Evolutionary conservation across 768 basidiomycete species (phyloP), one percentile per base, ranked within the genome.

Genomic region (Boletus sp.): DNA sequence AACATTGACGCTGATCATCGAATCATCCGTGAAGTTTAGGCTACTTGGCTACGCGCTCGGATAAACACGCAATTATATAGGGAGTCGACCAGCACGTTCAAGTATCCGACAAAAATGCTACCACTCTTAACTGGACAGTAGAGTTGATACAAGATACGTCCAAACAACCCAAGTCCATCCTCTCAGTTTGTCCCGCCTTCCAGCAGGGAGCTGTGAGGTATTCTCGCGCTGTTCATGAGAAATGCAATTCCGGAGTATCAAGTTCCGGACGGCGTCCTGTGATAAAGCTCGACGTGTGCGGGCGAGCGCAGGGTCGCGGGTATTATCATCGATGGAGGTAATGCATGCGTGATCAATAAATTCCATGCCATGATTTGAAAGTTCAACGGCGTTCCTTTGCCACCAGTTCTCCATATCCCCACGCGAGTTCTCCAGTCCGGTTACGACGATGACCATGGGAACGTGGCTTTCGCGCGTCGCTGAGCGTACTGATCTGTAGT

Each of bases 361-460:
- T 8, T 48, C 42, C 72, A 73, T 66, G 37, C 55, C 57, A 40
- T 56, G 33, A 15, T 33, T 27, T 15, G 54, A 49, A 15, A 73
- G 65, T 2, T 57, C 59, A 4, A 30, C 25, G 5, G 38, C 53
- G 7, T 73, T 74, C 35, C 47, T 60, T n/a, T 34, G 23, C 73
- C 73, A 73, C 72, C 73, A 73, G 9, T 30, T 19, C 42, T 74
- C 72, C 73, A 74, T 74, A 11, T 62, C 61, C 42, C 43, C 63
- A 23, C 57, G 54, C 29, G 69, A 53, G 21, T 72, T 62, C 51
- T 76, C 77, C 30, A 78, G 66, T 29, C 72, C 73, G 2, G 75
- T 77, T 6, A 76, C 66, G n/a, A 73, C 70, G 17, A 77, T 55
- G 13, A 70, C 66, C 44, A 74, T 69, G 1, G 78, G 75, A 7